Conservation (phyloP, 106 monocot genomes). For the Platanthera guangdongensis region DNA sequence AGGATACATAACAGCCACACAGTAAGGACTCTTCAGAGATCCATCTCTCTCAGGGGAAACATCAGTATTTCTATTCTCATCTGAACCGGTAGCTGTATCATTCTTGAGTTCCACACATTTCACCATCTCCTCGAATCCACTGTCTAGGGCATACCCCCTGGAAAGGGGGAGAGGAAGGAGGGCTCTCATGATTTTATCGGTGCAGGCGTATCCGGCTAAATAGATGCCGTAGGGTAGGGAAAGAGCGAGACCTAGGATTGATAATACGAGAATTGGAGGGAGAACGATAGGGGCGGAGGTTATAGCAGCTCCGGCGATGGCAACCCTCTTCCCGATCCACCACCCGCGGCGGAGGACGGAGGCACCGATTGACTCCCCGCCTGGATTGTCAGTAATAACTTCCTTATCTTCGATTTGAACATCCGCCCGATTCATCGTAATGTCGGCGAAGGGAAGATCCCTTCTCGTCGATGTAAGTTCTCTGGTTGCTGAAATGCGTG, state of each 20-base stretch:
- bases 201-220: slow-evolving; percentile 30
- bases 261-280: slow-evolving; percentile 45
- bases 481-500: too few relatives aligned
- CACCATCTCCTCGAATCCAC: background rate
- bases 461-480: background rate
- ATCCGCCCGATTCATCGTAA: background rate
- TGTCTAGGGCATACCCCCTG: background rate
- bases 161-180: slow-evolving; percentile 20
- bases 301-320: slow-evolving; percentile 41
- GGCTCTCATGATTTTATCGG: slow-evolving; percentile 33
- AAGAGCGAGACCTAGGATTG: slow-evolving; percentile 31
- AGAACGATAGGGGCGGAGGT: slow-evolving; percentile 33
- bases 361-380: background rate
- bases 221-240: slow-evolving; percentile 43
- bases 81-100: background rate
- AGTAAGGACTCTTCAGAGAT: background rate
- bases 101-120: background rate
- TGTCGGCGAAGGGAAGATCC: background rate
- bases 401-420: background rate
- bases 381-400: background rate
- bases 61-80: background rate
- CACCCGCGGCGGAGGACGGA: slow-evolving; percentile 16
- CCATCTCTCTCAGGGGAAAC: background rate
- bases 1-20: background rate
- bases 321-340: slow-evolving; percentile 37